Evolutionary conservation across 1,284 basidiomycete genomes (phyloP), one percentile per base, ranked within the genome.

Genomic region (Fomitiporia mediterranea): DNA sequence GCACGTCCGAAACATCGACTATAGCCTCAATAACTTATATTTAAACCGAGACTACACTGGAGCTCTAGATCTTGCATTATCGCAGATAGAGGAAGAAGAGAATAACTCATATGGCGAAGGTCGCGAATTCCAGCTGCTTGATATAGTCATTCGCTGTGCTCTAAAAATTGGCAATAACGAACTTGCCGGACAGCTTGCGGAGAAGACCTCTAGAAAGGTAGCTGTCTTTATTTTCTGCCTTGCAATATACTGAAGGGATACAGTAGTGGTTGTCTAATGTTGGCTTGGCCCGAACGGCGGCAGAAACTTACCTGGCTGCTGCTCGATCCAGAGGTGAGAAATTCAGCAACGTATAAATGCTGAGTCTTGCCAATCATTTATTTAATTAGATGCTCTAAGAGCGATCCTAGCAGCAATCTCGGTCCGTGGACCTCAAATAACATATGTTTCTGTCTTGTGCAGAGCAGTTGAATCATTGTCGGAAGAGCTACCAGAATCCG

Each of bases 361-460:
- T 15, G 4, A 13, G 5, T 27, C 19, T 13, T 54, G 28, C 21
- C 30, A 38, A 2, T 9, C 13, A 15, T 42, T 9, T 6, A n/a
- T n/a, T n/a, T n/a, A n/a, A n/a, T n/a, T 7, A 59, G 57, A 59
- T 34, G 57, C 57, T 19, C 43, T 59, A 11, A 40, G 43, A 28
- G 48, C 53, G 17, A 50, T 52, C 28, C 47, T 59, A 9, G 21
- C 37, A 25, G 53, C 40, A 17, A 55, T 59, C 38, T 46, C 47
- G 1, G 19, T 39, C 17, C 53, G 57, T 1, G 49, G 57, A 30
- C 17, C 48, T 19, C n/a, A 35, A 21, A 32, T 46, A 23, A 21
- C 30, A 5, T 59, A 51, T 38, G 32, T 51, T 6, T 15, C n/a
- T 2, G 13, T 55, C 17, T 32, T 58, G 13, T 43, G 30, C 40